These are phyloP conservation scores for Moesziomyces sp. DNA, from an alignment of 1,284 basidiomycete genomes.

Conservation along the genomic window DNA sequence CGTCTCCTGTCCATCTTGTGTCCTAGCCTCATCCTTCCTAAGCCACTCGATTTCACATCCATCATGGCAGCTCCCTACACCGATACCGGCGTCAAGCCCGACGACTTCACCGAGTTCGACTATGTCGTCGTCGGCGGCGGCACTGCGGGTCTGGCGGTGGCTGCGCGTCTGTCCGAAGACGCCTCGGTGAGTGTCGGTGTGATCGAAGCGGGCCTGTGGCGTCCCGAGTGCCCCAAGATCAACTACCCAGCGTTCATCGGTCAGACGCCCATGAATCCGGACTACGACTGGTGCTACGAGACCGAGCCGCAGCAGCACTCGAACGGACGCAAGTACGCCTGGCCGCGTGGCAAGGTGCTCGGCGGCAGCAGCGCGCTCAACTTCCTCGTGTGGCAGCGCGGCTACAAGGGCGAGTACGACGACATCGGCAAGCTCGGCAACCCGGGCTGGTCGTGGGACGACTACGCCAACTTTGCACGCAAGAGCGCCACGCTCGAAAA, in stretches of 20 bases:
- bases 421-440: conserved; percentile 52
- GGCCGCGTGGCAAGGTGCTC: conserved; percentile 50
- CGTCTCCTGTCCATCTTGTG: too few relatives aligned
- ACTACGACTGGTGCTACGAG: conserved; percentile 52
- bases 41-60: neutral
- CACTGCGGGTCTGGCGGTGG: conserved; percentile 54
- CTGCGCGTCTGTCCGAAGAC: conserved; percentile 51
- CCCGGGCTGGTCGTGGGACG: conserved; percentile 55
- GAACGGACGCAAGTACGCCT: conserved; percentile 47
- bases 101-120: conserved; percentile 54
- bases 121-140: conserved; percentile 55
- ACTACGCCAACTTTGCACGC: conserved; percentile 34
- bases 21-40: neutral
- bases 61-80: conserved; percentile 24
- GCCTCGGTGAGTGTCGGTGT: conserved; percentile 50
- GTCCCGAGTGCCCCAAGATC: conserved; percentile 51
- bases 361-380: conserved; percentile 69
- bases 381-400: conserved; percentile 59
- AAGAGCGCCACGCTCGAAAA: conserved; percentile 37
- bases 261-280: conserved; percentile 52
- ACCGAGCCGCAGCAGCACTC: conserved; percentile 47
- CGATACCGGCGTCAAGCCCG: conserved; percentile 45
- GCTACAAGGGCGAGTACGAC: conserved; percentile 55
- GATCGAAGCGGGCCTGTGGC: conserved; percentile 56
- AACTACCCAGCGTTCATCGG: conserved; percentile 52